Percentiles rank a stretch among this genome's conserved stretches.
Evolutionary conservation across 192 early-diverging fungal species (phyloP).

Genomic region (Endogone sp.): DNA sequence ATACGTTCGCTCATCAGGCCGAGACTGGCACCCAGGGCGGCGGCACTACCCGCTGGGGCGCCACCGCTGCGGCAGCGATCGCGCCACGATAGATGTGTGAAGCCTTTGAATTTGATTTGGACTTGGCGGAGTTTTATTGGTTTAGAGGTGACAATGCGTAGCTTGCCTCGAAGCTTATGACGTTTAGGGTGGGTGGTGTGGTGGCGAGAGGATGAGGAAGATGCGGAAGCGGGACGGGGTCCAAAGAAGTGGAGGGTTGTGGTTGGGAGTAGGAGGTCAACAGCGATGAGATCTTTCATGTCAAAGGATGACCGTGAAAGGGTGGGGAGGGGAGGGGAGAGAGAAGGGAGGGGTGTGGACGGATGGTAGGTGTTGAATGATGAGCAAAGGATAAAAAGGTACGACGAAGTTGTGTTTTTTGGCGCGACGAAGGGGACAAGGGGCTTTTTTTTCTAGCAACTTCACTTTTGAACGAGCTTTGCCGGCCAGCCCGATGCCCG

Average conservation of each 20-base stretch:
- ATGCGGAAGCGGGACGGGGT: neutral
- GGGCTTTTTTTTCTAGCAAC: too few relatives aligned
- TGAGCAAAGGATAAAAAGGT: too few relatives aligned
- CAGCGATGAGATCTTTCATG: constrained; percentile 3
- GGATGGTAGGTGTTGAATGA: too few relatives aligned
- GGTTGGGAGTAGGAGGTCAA: neutral
- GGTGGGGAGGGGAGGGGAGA: too few relatives aligned
- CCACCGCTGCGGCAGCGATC: constrained; percentile 6
- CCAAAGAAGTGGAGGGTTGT: neutral
- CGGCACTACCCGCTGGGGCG: neutral
- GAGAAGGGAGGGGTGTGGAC: too few relatives aligned
- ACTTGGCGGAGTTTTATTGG: constrained; percentile 15
- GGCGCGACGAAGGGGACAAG: too few relatives aligned
- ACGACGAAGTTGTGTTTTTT: too few relatives aligned
- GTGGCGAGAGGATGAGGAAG: neutral
- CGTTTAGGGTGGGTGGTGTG: constrained; percentile 18
- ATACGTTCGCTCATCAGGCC: constrained; percentile 10
- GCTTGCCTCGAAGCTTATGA: constrained; percentile 28
- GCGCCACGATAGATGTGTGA: constrained; percentile 17
- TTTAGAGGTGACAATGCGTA: constrained; percentile 23
- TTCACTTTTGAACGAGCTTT: too few relatives aligned
- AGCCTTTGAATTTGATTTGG: constrained; percentile 26
- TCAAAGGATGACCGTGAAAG: too few relatives aligned
- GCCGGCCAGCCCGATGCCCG: too few relatives aligned
- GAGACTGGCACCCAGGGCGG: neutral